Evolutionary conservation across 139 green algal species (phyloP), one percentile per base, ranked within the genome.

Genomic region (Coccomyxa sp.): DNA sequence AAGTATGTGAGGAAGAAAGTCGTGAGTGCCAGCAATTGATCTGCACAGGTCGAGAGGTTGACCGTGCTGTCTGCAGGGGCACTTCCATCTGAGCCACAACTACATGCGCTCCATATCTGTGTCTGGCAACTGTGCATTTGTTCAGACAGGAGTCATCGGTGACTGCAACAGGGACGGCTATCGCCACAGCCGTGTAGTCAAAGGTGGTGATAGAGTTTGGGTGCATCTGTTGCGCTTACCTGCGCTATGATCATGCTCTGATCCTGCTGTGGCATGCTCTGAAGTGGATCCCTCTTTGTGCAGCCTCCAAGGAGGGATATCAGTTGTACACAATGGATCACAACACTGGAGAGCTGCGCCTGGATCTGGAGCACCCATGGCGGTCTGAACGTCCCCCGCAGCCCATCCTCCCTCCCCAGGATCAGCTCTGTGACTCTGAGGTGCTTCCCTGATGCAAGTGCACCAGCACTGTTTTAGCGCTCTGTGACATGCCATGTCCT

Each of bases 61-160:
- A 28, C 1, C 10, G 63, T 71, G 63, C 63, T 25, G 21, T 9
- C 4, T 71, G 63, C 63, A 71, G 63, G 59, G 81, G 28, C 91
- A 95, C 87, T 97, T 93, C 87, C 93, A 96, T 86, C 84, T 97
- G 14, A 87, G 75, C 27, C 93, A 97, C 82, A 95, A 94, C 85
- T 97, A 96, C 77, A 81, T 83, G 0, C 91, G 95, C 85, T 90
- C 82, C 21, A 91, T 97, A 75, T 90, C 87, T 10, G 82, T 90
- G 1, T 88, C 93, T 9, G 91, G 91, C 51, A 68, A 84, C 67
- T 90, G 86, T n/a, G 90, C 93, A 0, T 97, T 96, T 85, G 91
- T 96, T 16, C 90, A 95, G 84, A 94, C 91, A 0, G 94, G 94
- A 77, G 94, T 97, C n/a, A 96, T 96, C 63, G 94, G 94, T 1